Conservation (phyloP, 148 eudicot genomes). For the Vaccinium corymbosum region DNA sequence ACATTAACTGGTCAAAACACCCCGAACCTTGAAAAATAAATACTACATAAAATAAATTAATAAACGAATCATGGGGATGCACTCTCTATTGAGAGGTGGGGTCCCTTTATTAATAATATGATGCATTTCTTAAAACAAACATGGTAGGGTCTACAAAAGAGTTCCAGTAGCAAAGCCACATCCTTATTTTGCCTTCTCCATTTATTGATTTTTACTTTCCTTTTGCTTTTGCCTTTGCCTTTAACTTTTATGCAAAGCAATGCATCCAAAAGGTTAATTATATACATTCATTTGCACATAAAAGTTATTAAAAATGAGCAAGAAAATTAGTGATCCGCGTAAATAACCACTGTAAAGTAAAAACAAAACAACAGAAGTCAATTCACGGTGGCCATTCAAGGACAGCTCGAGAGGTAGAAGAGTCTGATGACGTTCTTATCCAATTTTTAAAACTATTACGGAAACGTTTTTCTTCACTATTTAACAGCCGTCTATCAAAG, state of each 20-base stretch:
- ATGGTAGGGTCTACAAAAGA: neutral
- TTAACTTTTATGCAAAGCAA: conserved; percentile 8
- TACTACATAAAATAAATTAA: too few relatives aligned
- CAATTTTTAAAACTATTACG: too few relatives aligned
- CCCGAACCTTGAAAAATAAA: too few relatives aligned
- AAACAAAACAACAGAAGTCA: neutral
- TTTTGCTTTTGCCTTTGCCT: conserved; percentile 9
- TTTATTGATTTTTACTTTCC: neutral
- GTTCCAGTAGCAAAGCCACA: neutral
- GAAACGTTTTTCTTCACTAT: too few relatives aligned
- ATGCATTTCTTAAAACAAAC: neutral
- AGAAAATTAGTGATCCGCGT: neutral
- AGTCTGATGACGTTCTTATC: too few relatives aligned
- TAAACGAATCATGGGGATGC: neutral
- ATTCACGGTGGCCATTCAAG: too few relatives aligned
- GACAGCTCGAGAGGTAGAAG: too few relatives aligned
- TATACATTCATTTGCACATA: neutral
- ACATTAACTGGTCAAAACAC: too few relatives aligned
- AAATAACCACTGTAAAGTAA: neutral
- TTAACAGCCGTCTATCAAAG: too few relatives aligned
- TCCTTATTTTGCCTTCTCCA: neutral
- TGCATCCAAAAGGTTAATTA: neutral
- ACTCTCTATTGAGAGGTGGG: neutral
- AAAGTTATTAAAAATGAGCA: neutral
- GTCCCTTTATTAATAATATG: neutral